Evolutionary conservation across 139 green algal genomes (phyloP), one percentile per base, ranked within the genome.

Genomic region (Micractinium conductrix): DNA sequence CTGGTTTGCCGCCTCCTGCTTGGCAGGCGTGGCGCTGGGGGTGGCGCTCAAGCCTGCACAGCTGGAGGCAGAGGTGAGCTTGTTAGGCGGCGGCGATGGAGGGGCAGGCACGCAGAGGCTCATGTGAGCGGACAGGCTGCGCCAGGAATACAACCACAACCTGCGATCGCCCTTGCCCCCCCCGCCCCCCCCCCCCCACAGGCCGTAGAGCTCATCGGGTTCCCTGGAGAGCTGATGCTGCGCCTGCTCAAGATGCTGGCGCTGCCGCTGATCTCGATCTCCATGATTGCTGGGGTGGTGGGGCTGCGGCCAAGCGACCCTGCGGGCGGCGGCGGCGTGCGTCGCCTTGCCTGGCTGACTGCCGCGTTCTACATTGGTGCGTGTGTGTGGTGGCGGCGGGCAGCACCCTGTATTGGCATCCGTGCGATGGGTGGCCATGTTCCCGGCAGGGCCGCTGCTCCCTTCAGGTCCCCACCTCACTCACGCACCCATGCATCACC

Each of bases 191-290:
- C 65, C 43, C 37, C 35, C 26, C 44, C 4, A 22, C 40, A 83
- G 40, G 60, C 84, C 9, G 79, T 84, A 12, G 83, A 84, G 12
- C 78, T 89, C 4, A 84, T 90, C 65, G 85, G 89, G 3, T 90
- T 93, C 38, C 87, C 87, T 19, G 90, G 90, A 1, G 87, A 93
- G 62, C 63, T 93, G 26, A 89, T 92, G 89, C 85, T 93, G 83
- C 83, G 87, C 21, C 76, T 90, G 37, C 87, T 93, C 0, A 91
- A 90, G 63, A 84, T 91, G 86, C 85, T 93, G 71, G 89, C 93
- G 48, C 83, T 93, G 26, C 90, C 90, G 0, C 76, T 93, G 70
- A 79, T 93, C 35, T 75, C 89, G 21, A 81, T 81, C 24, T 87
- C 81, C 55, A 93, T 93, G 85, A 84, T 90, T 40, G 40, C 74